Conservation (phyloP, 2,329 filamentous ascomycete genomes). For the Ophiostoma pallidulum region DNA sequence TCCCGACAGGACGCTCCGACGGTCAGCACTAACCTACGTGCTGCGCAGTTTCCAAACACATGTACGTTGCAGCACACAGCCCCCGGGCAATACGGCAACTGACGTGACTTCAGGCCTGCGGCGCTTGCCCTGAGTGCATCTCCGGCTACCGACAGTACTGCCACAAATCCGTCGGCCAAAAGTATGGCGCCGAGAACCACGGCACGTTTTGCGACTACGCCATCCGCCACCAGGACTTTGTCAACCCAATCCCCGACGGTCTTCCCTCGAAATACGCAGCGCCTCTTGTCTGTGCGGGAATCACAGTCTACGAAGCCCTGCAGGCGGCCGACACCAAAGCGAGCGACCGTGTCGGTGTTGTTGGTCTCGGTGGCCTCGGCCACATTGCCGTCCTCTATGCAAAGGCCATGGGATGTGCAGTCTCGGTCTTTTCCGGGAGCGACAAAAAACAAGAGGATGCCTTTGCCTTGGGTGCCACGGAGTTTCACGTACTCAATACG, state of each 20-base stretch:
- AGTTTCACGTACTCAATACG: neutral
- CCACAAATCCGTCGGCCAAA: conserved; percentile 4
- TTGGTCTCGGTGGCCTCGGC: conserved; percentile 48
- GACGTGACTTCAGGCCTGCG: neutral
- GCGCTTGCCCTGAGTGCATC: conserved; percentile 5
- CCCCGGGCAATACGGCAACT: neutral
- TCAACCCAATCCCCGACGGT: conserved; percentile 5
- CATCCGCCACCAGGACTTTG: conserved; percentile 12
- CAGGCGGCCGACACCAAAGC: conserved; percentile 6
- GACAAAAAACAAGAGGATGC: neutral
- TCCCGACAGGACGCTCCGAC: no score
- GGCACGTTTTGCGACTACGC: conserved; percentile 9
- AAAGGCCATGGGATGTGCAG: conserved; percentile 19
- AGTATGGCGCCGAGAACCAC: conserved; percentile 2
- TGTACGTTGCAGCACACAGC: neutral
- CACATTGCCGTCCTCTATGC: conserved; percentile 56
- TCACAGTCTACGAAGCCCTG: conserved; percentile 30
- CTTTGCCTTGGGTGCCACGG: neutral
- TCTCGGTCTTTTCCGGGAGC: conserved; percentile 12
- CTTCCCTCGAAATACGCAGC: conserved; percentile 1
- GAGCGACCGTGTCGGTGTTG: conserved; percentile 23
- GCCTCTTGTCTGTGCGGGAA: conserved; percentile 8
- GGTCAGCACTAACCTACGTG: neutral
- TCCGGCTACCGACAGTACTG: conserved; percentile 9
- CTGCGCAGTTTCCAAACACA: neutral